These are phyloP conservation scores for Populus alba DNA, from an alignment of 345 rosid species.

Conservation along the genomic window DNA sequence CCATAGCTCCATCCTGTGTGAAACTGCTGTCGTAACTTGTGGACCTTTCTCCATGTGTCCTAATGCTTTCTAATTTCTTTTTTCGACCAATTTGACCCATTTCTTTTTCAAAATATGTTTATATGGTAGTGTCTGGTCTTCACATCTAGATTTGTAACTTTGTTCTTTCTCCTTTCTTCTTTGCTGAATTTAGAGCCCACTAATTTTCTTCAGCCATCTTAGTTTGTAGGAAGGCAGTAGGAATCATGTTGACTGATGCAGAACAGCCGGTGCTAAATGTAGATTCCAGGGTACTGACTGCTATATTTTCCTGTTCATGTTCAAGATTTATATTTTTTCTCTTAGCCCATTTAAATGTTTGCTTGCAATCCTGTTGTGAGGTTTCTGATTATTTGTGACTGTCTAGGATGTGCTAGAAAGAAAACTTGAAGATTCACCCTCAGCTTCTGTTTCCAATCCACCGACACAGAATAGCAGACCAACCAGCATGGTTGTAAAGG, in stretches of 20 bases:
- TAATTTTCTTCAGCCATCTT: neutral
- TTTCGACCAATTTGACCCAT: neutral
- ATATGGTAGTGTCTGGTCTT: neutral
- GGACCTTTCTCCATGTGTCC: slow-evolving; percentile 25
- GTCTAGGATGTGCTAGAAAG: slow-evolving; percentile 18
- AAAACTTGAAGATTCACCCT: slow-evolving; percentile 22
- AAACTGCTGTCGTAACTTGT: slow-evolving; percentile 21
- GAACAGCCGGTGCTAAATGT: slow-evolving; percentile 13
- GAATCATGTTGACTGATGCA: slow-evolving; percentile 17
- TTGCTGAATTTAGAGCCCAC: neutral
- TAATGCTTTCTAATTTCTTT: slow-evolving; percentile 12
- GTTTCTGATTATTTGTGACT: neutral
- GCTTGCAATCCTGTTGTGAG: neutral
- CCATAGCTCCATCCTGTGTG: slow-evolving; percentile 1
- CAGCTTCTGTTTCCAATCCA: slow-evolving; percentile 18
- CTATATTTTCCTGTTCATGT: neutral
- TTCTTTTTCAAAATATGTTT: neutral
- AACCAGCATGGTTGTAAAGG: slow-evolving; percentile 51
- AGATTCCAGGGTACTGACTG: slow-evolving; percentile 25
- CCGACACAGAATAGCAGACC: slow-evolving; percentile 38
- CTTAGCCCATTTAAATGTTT: neutral
- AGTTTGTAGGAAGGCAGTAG: neutral
- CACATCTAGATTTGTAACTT: neutral
- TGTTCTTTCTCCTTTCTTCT: neutral
- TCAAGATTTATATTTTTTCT: neutral